phyloP scores from a whole-genome alignment of 2,329 filamentous ascomycete genomes.

The Thermomyces lanuginosus region DNA sequence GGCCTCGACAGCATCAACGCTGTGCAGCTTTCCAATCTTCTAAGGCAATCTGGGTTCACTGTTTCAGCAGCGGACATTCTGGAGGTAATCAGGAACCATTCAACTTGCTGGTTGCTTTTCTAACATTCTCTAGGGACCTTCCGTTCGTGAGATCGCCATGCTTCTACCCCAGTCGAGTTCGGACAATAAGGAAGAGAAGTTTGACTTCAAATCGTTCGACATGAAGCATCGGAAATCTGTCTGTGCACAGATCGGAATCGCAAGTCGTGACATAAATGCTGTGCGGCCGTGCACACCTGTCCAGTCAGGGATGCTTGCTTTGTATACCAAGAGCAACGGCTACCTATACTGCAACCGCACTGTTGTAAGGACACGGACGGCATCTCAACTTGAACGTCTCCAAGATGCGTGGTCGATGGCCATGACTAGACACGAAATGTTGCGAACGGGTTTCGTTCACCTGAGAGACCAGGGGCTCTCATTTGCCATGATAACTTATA shows the following conservation, averaged over 20 bases:
- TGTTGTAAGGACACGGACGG: conserved; percentile 32
- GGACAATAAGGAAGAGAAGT: no score
- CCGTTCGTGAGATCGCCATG: no score
- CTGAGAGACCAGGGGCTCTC: conserved; percentile 43
- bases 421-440: conserved; percentile 45
- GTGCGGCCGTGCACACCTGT: conserved; percentile 64
- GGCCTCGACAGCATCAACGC: conserved; percentile 85
- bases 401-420: conserved; percentile 44
- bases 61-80: conserved; percentile 60
- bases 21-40: conserved; percentile 52
- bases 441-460: conserved; percentile 57
- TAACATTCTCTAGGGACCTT: no score
- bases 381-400: conserved; percentile 28
- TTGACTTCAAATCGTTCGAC: conserved; percentile 39
- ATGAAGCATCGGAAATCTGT: conserved; percentile 22
- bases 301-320: conserved; percentile 63
- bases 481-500: conserved; percentile 60
- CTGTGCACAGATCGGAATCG: conserved; percentile 15
- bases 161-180: conserved; percentile 27
- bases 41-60: conserved; percentile 43
- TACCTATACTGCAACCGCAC: conserved; percentile 61
- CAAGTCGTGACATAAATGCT: conserved; percentile 31
- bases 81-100: conserved; percentile 27
- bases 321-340: conserved; percentile 53
- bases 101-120: no score